Base-by-base conservation (phyloP, 495 filamentous ascomycete genomes). In the Pyrenopolyporus hunteri region DNA sequence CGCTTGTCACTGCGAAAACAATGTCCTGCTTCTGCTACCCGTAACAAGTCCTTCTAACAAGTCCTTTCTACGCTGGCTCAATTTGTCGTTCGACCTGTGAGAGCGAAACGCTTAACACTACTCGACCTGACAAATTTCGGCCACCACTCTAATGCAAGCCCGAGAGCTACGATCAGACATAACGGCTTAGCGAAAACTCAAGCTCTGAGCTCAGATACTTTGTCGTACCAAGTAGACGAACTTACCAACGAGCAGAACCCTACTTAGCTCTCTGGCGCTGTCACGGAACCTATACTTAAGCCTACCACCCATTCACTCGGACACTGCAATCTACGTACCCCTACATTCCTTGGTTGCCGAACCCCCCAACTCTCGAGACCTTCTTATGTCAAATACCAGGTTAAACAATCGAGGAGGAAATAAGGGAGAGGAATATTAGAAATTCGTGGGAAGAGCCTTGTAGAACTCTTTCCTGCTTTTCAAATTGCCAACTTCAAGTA, bases 41-140 rank as follows among this genome's bases (percentile, higher is more conserved):
- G 33, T 64, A 58, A 23, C 54, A 25, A 36, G 50, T 50, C 33
- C 47, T 9, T 54, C 45, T 22, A 35, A 42, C 42, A n/a, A n/a
- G 50, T 50, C 33, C 47, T 9, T 54, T 49, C 29, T 33, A 42
- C 42, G 44, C 33, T 36, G 43, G 61, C 31, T 23, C 32, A 29
- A 31, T 39, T 42, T 60, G 29, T 50, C 45, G 26, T 53, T 28
- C 7, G 25, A 42, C 6, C 9, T 13, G 37, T 29, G 10, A 59
- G 17, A 39, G 40, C 51, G 44, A 61, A 54, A 48, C 26, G 23
- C 29, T 35, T 26, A 31, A 47, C 26, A 31, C 29, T 25, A 53
- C 20, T 55, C 39, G 42, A 55, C 25, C 23, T 29, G 40, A 2
- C 20, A 33, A 33, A n/a, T n/a, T 25, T 28, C 22, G 10, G 25